Conservation (phyloP, 441 rosid genomes). For the Erodium moschatum region DNA sequence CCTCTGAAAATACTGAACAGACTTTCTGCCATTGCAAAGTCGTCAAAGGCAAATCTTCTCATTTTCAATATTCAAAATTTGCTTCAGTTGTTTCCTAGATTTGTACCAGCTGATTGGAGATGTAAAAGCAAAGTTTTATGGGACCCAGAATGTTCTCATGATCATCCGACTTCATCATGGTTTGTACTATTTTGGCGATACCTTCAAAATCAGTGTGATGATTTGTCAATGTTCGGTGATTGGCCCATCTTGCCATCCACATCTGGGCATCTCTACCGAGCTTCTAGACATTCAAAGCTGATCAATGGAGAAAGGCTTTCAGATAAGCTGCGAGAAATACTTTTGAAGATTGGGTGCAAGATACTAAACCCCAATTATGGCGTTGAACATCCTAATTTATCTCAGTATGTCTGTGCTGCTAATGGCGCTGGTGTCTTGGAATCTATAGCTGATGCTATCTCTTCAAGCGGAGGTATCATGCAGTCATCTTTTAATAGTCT, state of each 20-base stretch:
- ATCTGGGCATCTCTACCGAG: slow-evolving; percentile 68
- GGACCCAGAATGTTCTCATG: slow-evolving; percentile 50
- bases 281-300: slow-evolving; percentile 72
- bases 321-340: slow-evolving; percentile 45
- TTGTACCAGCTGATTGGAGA: slow-evolving; percentile 87
- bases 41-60: slow-evolving; percentile 53
- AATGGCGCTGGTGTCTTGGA: slow-evolving; percentile 66
- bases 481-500: slow-evolving; percentile 37
- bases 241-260: slow-evolving; percentile 97
- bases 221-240: slow-evolving; percentile 61
- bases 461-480: slow-evolving; percentile 35
- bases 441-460: slow-evolving; percentile 53
- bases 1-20: slow-evolving; percentile 53
- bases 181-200: slow-evolving; percentile 82
- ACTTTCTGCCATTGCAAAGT: slow-evolving; percentile 64
- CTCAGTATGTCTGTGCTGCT: slow-evolving; percentile 56
- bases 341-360: slow-evolving; percentile 84
- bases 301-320: slow-evolving; percentile 59
- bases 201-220: slow-evolving; percentile 53
- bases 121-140: slow-evolving; percentile 57
- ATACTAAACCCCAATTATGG: slow-evolving; percentile 49
- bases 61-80: slow-evolving; percentile 49
- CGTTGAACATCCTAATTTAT: slow-evolving; percentile 72
- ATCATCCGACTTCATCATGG: slow-evolving; percentile 81
- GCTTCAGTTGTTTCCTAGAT: slow-evolving; percentile 57